Base-by-base conservation (phyloP, 805 yeast genomes). In the Starmerella bombi region DNA sequence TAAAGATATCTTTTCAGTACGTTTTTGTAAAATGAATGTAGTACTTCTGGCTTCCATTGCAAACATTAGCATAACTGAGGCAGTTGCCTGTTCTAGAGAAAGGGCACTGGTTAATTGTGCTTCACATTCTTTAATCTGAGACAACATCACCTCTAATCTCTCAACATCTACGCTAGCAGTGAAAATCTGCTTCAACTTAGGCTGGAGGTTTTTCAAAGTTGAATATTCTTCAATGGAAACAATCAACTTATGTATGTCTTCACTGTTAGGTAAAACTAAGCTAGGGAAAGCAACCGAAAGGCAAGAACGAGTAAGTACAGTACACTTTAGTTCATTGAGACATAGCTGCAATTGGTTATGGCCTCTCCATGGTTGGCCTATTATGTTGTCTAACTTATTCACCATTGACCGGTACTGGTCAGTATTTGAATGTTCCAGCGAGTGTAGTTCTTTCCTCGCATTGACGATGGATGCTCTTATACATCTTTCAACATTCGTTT, bases 401-500 rank as follows among this genome's bases (percentile, higher is more conserved):
- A 10, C 31, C 31, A 15, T 8, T 15, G 8, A 12, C 17, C 15
- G 17, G 17, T 28, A 6, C n/a, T 10, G 17, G 27, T 12, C 27
- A 23, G 27, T 23, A 8, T 23, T 7, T 8, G 10, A 23, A 23
- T 8, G 27, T 7, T 10, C 7, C 17, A 28, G 8, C 17, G 17
- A 12, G 7, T 32, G 8, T n/a, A 32, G 16, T 7, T 32, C 17
- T 8, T 37, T 28, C 5, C 28, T 22, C 20, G 34, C 28, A 7
- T 22, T 9, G 12, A 29, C 25, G 4, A 41, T 16, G 2, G 40
- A 36, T 15, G 23, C 15, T 28, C 22, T 41, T 3, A 46, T 31
- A 34, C 46, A 45, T 12, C 35, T 16, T 36, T 47, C 50, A 16
- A 47, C 22, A 16, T 46, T 48, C 17, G 32, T 25, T 21, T 41